phyloP scores from a whole-genome alignment of 108 stramenopile species.

The Phaeodactylum tricornutum region DNA sequence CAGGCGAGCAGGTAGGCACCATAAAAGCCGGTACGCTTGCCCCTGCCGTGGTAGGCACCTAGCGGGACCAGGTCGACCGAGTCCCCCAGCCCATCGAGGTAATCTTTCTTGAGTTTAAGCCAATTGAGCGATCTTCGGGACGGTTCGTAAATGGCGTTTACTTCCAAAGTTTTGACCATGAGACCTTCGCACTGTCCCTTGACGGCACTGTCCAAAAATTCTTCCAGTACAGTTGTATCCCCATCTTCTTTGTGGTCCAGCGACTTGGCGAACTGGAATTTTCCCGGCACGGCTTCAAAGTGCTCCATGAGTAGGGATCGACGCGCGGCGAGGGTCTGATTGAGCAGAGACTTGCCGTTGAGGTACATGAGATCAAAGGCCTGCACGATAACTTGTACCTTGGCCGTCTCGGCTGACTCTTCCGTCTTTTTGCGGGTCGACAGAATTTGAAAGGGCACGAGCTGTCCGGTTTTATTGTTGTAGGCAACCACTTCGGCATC shows the following conservation, averaged over 20 bases:
- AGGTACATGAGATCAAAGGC: slow-evolving; percentile 99
- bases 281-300: slow-evolving; percentile 77
- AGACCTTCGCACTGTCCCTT: slow-evolving; percentile 98
- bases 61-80: slow-evolving; percentile 97
- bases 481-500: slow-evolving; percentile 97
- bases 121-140: slow-evolving; percentile 94
- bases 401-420: slow-evolving; percentile 77
- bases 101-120: slow-evolving; percentile 99
- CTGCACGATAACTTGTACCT: slow-evolving; percentile 95
- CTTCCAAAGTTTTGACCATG: slow-evolving; percentile 98
- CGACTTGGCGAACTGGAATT: slow-evolving; percentile 82
- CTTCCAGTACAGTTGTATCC: slow-evolving; percentile 86
- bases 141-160: slow-evolving; percentile 90
- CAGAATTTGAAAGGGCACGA: slow-evolving; percentile 79
- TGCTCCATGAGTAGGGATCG: slow-evolving; percentile 69
- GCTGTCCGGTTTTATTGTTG: slow-evolving; percentile 74
- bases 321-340: slow-evolving; percentile 67
- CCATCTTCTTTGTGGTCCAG: slow-evolving; percentile 41
- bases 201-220: slow-evolving; percentile 91
- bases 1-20: slow-evolving; percentile 98
- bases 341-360: slow-evolving; percentile 88
- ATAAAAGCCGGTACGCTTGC: slow-evolving; percentile 92
- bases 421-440: slow-evolving; percentile 79
- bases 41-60: slow-evolving; percentile 93
- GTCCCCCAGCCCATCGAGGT: slow-evolving; percentile 97